Percentiles rank a stretch among this genome's conserved stretches.
phyloP scores from a whole-genome alignment of 148 eudicot genomes.

The Silene conica region DNA sequence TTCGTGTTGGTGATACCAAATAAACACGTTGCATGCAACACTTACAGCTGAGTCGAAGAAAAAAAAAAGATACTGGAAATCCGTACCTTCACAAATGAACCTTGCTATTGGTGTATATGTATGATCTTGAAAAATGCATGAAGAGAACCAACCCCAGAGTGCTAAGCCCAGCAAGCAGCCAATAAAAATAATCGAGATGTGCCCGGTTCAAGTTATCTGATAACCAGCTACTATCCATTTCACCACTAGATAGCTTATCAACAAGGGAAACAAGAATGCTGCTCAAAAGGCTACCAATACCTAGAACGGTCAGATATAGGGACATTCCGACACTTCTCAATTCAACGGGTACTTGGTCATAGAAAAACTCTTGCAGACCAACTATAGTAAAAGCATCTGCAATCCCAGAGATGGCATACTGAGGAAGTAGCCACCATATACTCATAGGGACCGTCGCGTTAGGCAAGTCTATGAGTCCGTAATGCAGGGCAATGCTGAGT shows the following conservation, averaged over 20 bases:
- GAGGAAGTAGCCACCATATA: constrained; percentile 68
- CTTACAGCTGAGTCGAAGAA: not conserved
- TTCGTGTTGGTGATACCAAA: no score
- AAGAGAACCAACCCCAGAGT: constrained; percentile 21
- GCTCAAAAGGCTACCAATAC: constrained; percentile 57
- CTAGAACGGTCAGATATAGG: constrained; percentile 49
- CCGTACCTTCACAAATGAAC: not conserved
- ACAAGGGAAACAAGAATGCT: constrained; percentile 46
- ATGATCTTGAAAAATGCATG: constrained; percentile 26
- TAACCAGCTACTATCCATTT: constrained; percentile 40
- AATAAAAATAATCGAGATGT: constrained; percentile 52
- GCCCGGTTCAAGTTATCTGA: constrained; percentile 42
- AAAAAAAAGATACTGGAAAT: not conserved
- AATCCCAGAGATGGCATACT: constrained; percentile 42
- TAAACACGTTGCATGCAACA: not conserved
- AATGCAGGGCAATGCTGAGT: constrained; percentile 31
- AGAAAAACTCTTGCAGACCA: constrained; percentile 71
- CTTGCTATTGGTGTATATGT: constrained; percentile 23
- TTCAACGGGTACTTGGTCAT: constrained; percentile 51
- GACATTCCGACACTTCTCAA: constrained; percentile 55
- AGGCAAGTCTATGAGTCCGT: constrained; percentile 43
- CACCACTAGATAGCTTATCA: constrained; percentile 34
- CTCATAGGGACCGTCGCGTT: constrained; percentile 49
- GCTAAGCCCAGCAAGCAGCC: constrained; percentile 36
- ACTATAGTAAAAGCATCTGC: constrained; percentile 48